Percentiles rank a stretch among this genome's conserved stretches.
Evolutionary conservation across 306 rosid genomes (phyloP).

Genomic region (Gillenia trifoliata): DNA sequence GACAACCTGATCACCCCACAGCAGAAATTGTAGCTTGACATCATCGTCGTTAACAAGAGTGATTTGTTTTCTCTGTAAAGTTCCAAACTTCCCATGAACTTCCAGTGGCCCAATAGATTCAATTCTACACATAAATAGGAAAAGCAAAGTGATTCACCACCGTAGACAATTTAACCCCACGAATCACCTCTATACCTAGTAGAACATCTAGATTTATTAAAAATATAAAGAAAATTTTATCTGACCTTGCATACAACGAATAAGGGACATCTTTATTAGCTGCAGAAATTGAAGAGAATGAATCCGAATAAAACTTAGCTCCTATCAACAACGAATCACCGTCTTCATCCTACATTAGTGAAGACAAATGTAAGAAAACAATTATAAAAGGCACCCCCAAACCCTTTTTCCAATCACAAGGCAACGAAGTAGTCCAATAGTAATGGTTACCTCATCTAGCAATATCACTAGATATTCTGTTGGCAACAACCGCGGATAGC

Average conservation of each 20-base stretch:
- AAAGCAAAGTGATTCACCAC: conserved; percentile 10
- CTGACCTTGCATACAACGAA: conserved; percentile 77
- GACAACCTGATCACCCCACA: conserved; percentile 88
- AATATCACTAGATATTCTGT: conserved; percentile 80
- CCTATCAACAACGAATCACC: conserved; percentile 85
- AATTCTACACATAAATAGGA: conserved; percentile 40
- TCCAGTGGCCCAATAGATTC: conserved; percentile 64
- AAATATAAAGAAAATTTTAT: neutral
- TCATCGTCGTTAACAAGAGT: conserved; percentile 74
- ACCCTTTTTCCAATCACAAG: neutral
- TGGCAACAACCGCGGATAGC: conserved; percentile 76
- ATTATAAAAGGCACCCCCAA: conserved; percentile 4
- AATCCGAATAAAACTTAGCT: conserved; percentile 84
- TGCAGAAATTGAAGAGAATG: conserved; percentile 72
- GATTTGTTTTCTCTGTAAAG: conserved; percentile 50
- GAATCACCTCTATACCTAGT: neutral
- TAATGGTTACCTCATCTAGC: conserved; percentile 67
- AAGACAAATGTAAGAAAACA: conserved; percentile 10
- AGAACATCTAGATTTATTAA: too few relatives aligned
- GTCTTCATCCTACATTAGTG: conserved; percentile 57
- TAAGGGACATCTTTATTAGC: conserved; percentile 46
- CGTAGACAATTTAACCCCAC: neutral
- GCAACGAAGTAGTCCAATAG: neutral
- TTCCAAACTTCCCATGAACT: conserved; percentile 46
- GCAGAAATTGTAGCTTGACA: conserved; percentile 46